Evolutionary conservation across 768 basidiomycete genomes (phyloP), one percentile per base, ranked within the genome.

Genomic region (Gautieria morchelliformis): DNA sequence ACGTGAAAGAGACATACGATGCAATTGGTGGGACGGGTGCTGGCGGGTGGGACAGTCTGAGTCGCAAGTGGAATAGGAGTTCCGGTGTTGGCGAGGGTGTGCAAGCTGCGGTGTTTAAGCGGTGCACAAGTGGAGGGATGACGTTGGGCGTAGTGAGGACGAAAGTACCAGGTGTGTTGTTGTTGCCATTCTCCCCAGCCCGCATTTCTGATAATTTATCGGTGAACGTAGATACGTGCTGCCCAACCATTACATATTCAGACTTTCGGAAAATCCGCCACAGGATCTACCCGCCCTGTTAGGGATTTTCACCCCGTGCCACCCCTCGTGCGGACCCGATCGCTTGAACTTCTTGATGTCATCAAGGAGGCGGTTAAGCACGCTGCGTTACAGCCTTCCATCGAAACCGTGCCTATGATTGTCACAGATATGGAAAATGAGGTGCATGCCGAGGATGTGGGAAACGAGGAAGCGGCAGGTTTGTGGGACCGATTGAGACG

Each of bases 91-190:
- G 60, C 48, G 69, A 70, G 57, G 73, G 69, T 3, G 68, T 80
- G 59, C 80, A 82, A 60, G 75, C 79, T 30, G 77, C 75, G 37
- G 81, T 93, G 15, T 93, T 88, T 69, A 80, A 74, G 74, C 75
- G 2, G 74, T 95, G 12, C 90, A 94, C 68, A 74, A 72, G 35
- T 97, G 93, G 94, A 76, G 94, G 58, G 93, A 97, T 68, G 65
- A 67, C 11, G 71, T 84, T 1, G 89, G 90, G 2, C 75, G 90
- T 51, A 81, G 85, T 56, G 88, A 92, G 63, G 94, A 97, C 66
- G 93, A 96, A 69, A 89, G 89, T 65, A 78, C 80, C 9, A 73
- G 85, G 85, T 93, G 66, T 46, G 80, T 70, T 14, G 35, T 3
- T 35, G 54, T 35, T 32, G 45, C 24, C 19, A 55, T 46, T 50